Evolutionary conservation across 2,329 filamentous ascomycete species (phyloP), one percentile per base, ranked within the genome.

Genomic region (Stagonosporopsis cucurbitacearum): DNA sequence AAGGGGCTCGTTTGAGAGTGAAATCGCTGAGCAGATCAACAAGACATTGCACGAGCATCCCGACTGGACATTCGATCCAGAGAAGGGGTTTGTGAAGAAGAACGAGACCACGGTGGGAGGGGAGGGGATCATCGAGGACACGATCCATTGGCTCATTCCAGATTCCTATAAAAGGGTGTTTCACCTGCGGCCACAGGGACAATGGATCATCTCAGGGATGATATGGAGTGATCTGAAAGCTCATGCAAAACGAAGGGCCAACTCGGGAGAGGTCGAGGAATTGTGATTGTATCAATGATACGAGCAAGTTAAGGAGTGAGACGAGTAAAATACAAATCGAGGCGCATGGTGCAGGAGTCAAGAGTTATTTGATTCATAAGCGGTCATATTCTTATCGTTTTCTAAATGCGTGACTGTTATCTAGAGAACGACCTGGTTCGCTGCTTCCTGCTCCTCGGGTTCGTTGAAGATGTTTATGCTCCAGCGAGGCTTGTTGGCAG

Each of bases 401-500:
- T 15, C 43, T 36, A 12, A 12, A 33, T 46, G 22, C 9, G 33
- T 23, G 6, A 15, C 8, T 37, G 7, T 15, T 19, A 30, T 37
- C 41, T 55, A 56, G 23, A 63, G 42, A 6, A 65, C 50, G 33
- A 65, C 54, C 59, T 64, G 64, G 45, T 67, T 64, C 2, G 62
- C 60, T 3, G 63, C 63, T 36, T 62, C 60, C 48, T 61, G 56
- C 60, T 67, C 66, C 59, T 79, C 79, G 42, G 59, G 60, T 57
- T 69, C 66, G 39, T 66, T 61, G 32, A 69, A 69, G 42, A 69
- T 64, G 48, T 69, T 64, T 45, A 69, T 63, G 56, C 62, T 64
- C 66, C 66, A 69, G 35, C 66, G 63, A 12, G 66, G 65, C 51
- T 57, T 76, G 71, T 84, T 77, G 63, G 80, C 80, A 75, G 73